A percentile compares a stretch with the other conserved stretches of the same genome.
These are phyloP conservation scores for Teunomyces atbi DNA, from an alignment of 805 yeast species.

Conservation along the genomic window DNA sequence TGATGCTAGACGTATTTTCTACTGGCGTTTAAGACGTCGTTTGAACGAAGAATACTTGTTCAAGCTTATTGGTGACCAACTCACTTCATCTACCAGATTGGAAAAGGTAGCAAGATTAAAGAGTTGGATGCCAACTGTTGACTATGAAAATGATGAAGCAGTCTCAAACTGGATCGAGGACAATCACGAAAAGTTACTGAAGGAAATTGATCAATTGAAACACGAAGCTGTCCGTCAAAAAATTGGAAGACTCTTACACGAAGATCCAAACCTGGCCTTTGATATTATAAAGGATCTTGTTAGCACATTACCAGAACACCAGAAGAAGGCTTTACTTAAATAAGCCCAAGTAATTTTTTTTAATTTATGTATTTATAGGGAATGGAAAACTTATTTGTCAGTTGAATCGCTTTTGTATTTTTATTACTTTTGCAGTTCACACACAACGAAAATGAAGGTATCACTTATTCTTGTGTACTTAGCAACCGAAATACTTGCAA, in stretches of 20 bases:
- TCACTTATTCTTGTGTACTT: neutral
- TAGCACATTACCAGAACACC: slow-evolving; percentile 33
- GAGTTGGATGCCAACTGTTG: slow-evolving; percentile 80
- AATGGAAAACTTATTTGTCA: slow-evolving; percentile 2
- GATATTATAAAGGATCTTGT: slow-evolving; percentile 37
- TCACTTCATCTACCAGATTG: slow-evolving; percentile 58
- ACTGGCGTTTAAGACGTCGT: slow-evolving; percentile 98
- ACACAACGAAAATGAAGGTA: neutral
- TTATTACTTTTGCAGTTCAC: neutral
- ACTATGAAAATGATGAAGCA: slow-evolving; percentile 67
- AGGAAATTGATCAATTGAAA: slow-evolving; percentile 61
- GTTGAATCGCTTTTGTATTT: neutral
- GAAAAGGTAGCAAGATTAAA: slow-evolving; percentile 85
- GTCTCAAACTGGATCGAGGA: slow-evolving; percentile 86
- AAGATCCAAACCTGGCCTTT: slow-evolving; percentile 29
- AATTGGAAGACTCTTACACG: slow-evolving; percentile 50
- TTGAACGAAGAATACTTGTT: slow-evolving; percentile 87
- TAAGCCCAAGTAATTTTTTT: slow-evolving; percentile 10
- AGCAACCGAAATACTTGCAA: neutral
- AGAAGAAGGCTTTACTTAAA: slow-evolving; percentile 26
- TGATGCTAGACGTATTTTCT: slow-evolving; percentile 90
- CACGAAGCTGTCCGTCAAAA: slow-evolving; percentile 64
- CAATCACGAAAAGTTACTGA: slow-evolving; percentile 62
- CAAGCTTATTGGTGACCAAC: slow-evolving; percentile 64
- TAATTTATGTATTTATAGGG: slow-evolving; percentile 4